phyloP scores from a whole-genome alignment of 495 filamentous ascomycete species.

The Lepraria neglecta region DNA sequence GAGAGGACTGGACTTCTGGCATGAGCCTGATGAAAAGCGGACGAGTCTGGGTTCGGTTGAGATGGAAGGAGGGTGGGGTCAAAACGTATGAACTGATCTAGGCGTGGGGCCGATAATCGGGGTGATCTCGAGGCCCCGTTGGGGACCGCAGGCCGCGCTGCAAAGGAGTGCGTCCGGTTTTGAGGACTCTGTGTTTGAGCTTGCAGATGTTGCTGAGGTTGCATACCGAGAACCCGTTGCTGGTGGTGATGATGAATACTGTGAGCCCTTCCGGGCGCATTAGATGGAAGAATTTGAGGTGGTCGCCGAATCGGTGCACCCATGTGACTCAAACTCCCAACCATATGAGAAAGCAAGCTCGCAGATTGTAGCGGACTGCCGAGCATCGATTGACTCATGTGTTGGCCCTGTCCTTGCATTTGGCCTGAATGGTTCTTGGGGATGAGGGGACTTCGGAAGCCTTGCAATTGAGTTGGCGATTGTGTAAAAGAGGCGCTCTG shows the following conservation, averaged over 20 bases:
- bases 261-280: background rate
- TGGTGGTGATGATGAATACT: background rate
- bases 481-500: constrained; percentile 1
- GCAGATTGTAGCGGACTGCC: background rate
- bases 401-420: background rate
- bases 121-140: background rate
- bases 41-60: constrained; percentile 41
- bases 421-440: background rate
- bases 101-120: background rate
- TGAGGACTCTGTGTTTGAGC: background rate
- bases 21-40: constrained; percentile 52
- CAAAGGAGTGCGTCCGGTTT: background rate
- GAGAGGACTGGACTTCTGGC: constrained; percentile 49
- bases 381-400: background rate
- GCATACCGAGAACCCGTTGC: background rate
- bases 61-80: constrained; percentile 21
- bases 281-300: constrained; percentile 1
- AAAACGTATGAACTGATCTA: constrained; percentile 4
- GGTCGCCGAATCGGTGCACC: background rate
- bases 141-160: background rate
- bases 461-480: constrained; percentile 1
- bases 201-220: constrained; percentile 2
- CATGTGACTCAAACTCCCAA: background rate
- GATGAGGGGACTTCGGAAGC: background rate
- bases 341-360: background rate